Conservation (phyloP, 192 early-diverging fungal genomes). For the Podila minutissima region DNA sequence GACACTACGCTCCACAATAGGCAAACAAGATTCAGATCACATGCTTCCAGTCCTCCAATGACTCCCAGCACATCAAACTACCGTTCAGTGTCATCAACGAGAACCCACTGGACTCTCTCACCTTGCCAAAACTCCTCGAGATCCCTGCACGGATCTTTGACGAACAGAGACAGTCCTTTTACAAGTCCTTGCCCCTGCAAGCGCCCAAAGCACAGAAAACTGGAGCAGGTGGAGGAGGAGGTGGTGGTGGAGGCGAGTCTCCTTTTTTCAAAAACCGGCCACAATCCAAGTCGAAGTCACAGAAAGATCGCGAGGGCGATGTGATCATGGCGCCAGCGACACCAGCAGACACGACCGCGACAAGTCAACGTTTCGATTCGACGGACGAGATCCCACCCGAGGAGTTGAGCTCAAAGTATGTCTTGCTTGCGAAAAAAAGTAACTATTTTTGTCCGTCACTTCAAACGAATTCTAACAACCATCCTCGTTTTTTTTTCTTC, state of each 20-base stretch:
- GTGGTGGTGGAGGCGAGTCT: background rate
- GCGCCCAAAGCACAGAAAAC: background rate
- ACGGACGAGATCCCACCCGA: constrained; percentile 43
- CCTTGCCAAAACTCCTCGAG: constrained; percentile 43
- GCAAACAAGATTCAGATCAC: constrained; percentile 55
- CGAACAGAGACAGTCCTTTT: constrained; percentile 54
- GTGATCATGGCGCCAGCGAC: constrained; percentile 25
- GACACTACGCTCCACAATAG: constrained; percentile 6
- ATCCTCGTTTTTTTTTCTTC: background rate
- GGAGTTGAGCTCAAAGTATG: constrained; percentile 37
- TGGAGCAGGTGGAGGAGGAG: background rate
- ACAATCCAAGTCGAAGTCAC: constrained; percentile 21
- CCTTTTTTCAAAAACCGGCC: constrained; percentile 20
- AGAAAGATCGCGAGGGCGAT: constrained; percentile 38
- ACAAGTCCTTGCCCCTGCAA: constrained; percentile 50
- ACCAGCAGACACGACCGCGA: background rate
- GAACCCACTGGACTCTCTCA: constrained; percentile 39
- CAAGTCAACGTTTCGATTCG: constrained; percentile 12
- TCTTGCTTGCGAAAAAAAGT: background rate
- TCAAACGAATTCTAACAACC: background rate
- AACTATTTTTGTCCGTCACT: background rate
- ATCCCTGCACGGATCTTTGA: constrained; percentile 54
- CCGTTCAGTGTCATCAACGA: constrained; percentile 48
- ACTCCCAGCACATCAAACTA: constrained; percentile 35
- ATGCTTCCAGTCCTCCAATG: constrained; percentile 55